phyloP scores from a whole-genome alignment of 768 basidiomycete species.

The Cubamyces sp. region DNA sequence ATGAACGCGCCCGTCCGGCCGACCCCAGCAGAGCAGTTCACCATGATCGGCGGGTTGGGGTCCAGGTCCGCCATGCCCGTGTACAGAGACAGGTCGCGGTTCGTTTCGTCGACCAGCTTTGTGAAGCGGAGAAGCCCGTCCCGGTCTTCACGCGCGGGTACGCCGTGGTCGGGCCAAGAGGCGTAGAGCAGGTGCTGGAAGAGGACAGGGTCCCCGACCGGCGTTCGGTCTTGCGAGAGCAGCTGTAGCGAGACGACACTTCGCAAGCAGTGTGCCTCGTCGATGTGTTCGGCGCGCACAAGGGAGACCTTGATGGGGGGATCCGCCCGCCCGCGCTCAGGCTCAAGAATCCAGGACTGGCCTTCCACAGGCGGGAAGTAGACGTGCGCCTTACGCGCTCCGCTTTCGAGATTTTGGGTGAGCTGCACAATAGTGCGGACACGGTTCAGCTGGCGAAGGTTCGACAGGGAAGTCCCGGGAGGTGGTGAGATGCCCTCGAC shows the following conservation, averaged over 20 bases:
- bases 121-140: constrained; percentile 64
- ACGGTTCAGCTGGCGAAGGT: constrained; percentile 39
- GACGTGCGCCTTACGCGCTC: constrained; percentile 71
- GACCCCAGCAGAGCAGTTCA: constrained; percentile 87
- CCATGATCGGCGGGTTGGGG: constrained; percentile 75
- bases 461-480: constrained; percentile 21
- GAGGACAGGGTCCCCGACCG: constrained; percentile 41
- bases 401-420: constrained; percentile 71
- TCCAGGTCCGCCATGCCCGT: constrained; percentile 39
- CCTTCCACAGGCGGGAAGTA: constrained; percentile 75
- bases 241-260: constrained; percentile 62
- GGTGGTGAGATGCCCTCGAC: constrained; percentile 48
- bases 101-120: constrained; percentile 63
- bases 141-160: constrained; percentile 66
- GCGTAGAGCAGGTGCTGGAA: constrained; percentile 76
- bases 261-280: constrained; percentile 62
- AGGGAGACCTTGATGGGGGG: constrained; percentile 64
- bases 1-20: constrained; percentile 90
- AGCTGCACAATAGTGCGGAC: constrained; percentile 83
- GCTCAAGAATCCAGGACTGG: constrained; percentile 45
- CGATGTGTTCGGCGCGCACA: constrained; percentile 45
- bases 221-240: constrained; percentile 31
- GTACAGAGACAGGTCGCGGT: constrained; percentile 49
- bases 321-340: constrained; percentile 45
- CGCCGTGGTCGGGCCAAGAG: constrained; percentile 86